Base-by-base conservation (phyloP, 2,329 filamentous ascomycete genomes). In the Coniochaeta hoffmannii region DNA sequence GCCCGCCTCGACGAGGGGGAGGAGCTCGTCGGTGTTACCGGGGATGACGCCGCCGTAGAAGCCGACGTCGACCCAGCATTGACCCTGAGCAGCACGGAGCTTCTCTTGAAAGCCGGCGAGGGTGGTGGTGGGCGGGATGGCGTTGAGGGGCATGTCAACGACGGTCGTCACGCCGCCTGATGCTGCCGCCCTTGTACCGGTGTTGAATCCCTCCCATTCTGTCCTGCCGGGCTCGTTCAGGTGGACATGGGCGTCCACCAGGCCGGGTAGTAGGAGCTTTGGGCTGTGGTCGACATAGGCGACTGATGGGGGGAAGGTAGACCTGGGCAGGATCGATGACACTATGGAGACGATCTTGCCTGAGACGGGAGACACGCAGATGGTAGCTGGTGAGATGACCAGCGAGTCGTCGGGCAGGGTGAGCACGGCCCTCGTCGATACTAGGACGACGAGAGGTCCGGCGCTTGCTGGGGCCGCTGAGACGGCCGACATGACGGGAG, bases 21-120 rank as follows among this genome's bases (percentile, higher is more conserved):
- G 83, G 55, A 99, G 74, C 65, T 97, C 85, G 11, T 81, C 71
- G 2, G 86, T 82, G 67, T 99, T 99, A 1, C 93, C 94, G 3
- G 94, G 94, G 50, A 99, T 85, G 36, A 97, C 85, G 31, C 94
- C 94, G 26, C 94, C 94, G 68, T 97, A 97, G 72, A 99, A 97
- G 30, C 91, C 94, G n/a, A 97, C 92, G 65, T 97, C 94, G 26
- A 97, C 90, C 93, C 93, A 99, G 73, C 93, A 96, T 73, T 97
- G 88, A 32, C 89, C 90, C 58, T 82, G 73, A 38, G 90, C 90
- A 24, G 94, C 94, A 28, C 82, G 81, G 50, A 96, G 77, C 77
- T 99, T 99, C 75, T 90, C 88, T 59, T 87, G 78, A 62, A 99
- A 81, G 7, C 88, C 90, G 17, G 78, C 76, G 3, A 97, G 79